Base-by-base conservation (phyloP, 768 basidiomycete species). In the Amanita pallidorosea region DNA sequence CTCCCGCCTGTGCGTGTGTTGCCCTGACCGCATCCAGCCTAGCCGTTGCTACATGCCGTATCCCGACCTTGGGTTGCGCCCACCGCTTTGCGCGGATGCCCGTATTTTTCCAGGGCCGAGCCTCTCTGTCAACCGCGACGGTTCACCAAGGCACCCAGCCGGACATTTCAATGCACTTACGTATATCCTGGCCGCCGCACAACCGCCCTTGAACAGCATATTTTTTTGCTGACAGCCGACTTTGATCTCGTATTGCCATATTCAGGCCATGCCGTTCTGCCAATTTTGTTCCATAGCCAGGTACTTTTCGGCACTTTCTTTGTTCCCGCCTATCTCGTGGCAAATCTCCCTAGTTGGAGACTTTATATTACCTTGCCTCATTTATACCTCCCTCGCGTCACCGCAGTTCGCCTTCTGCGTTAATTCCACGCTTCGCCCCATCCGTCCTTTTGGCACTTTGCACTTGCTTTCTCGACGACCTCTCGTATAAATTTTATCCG, bases 261-360 rank as follows among this genome's bases (percentile, higher is more conserved):
- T 47, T 36, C 20, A 34, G 29, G n/a, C 13, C 4, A 8, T 27
- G 25, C 43, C 43, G 17, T 41, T 12, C 38, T 15, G 31, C 13
- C 20, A 46, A 46, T 34, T 34, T 34, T 23, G 25, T 2, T 38
- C 23, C 11, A 29, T 49, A 23, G 20, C 29, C 41, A 44, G 33
- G 41, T 27, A 48, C 9, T 36, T 23, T 48, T 38, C 50, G 50
- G 50, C 50, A 37, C 33, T 51, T 51, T 41, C 43, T 51, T 51
- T 51, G 41, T 43, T 35, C 50, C 42, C 18, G 20, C 43, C 50
- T 45, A 35, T 51, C 41, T 33, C 29, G 22, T 31, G 17, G 29
- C 49, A 43, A 49, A 29, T 44, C 41, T 34, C 31, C 42, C 38
- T 13, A 17, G 31, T 27, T 34, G 37, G 38, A 12, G 22, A n/a